These are phyloP conservation scores for Pichia inconspicua DNA, from an alignment of 1,139 yeast genomes.

Conservation along the genomic window DNA sequence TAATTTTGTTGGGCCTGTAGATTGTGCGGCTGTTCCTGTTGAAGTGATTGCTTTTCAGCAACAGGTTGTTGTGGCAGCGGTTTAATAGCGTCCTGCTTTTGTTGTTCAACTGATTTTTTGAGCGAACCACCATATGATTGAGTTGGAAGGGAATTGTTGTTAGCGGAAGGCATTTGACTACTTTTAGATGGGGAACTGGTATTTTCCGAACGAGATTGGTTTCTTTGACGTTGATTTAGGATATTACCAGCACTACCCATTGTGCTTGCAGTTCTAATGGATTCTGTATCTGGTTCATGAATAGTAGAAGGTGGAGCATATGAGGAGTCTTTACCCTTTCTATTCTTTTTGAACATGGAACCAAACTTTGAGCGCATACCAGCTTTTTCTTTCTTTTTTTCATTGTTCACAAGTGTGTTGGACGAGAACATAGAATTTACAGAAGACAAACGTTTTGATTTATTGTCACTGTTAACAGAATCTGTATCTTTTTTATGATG, in stretches of 20 bases:
- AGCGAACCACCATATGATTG: background rate
- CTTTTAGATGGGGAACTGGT: background rate
- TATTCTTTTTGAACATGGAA: conserved; percentile 58
- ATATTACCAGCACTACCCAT: conserved; percentile 10
- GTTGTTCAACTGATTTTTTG: background rate
- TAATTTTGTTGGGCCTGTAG: background rate
- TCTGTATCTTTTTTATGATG: background rate
- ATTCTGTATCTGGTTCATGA: conserved; percentile 28
- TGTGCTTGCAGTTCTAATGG: conserved; percentile 19
- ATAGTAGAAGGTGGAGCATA: conserved; percentile 22
- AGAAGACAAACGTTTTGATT: conserved; percentile 12
- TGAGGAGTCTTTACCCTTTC: conserved; percentile 38
- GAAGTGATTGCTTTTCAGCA: background rate
- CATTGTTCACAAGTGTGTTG: conserved; percentile 9
- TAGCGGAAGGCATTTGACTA: background rate
- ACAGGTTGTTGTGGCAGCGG: background rate
- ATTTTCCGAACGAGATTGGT: conserved; percentile 10
- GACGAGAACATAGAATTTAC: conserved; percentile 13
- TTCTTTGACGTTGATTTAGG: conserved; percentile 10
- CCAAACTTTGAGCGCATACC: conserved; percentile 74
- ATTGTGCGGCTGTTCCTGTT: background rate
- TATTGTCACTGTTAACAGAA: background rate
- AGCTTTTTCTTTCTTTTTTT: conserved; percentile 25
- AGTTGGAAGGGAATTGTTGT: background rate
- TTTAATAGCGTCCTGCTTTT: background rate